Evolutionary conservation across 2,329 filamentous ascomycete species (phyloP), one percentile per base, ranked within the genome.

Genomic region (Bisporella sp.): DNA sequence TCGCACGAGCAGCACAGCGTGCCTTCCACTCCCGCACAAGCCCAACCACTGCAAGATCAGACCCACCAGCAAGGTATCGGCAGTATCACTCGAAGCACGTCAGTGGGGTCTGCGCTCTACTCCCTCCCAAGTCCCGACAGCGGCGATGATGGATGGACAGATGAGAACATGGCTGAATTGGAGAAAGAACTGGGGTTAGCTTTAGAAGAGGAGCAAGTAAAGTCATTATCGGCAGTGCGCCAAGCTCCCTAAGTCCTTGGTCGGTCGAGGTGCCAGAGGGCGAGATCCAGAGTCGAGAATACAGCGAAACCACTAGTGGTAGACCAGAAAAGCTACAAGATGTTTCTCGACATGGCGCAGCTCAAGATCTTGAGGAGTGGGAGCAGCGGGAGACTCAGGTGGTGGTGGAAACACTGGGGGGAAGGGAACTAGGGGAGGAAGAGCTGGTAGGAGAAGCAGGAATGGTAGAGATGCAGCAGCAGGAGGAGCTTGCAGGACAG

Each of bases 201-300:
- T 46, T 37, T 39, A n/a, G 32, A 13, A 37, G 45, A 46, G 45
- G 28, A 39, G 28, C 21, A 30, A 46, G 32, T 46, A 6, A 31
- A 37, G 12, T 37, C 32, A 29, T 46, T 33, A 46, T 46, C 45
- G 32, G 45, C 32, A 8, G 31, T 21, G 29, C 32, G 6, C 45
- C 32, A 13, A 6, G 31, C 49, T 48, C 54, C 39, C 47, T 47
- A 53, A 31, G 48, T 49, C 46, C 49, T 52, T 42, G n/a, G 31
- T 46, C 44, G 31, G 44, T 46, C 41, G 42, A 57, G 42, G 54
- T 35, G 49, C 50, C 43, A 52, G 33, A 54, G 35, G 41, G 55
- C 50, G 54, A 58, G 54, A 53, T 56, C 43, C 39, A 50, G 47
- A 53, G 44, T 54, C 50, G 45, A 53, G 46, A 55, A 57, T 46